These are phyloP conservation scores for Coelastrella sp. DNA, from an alignment of 139 green algal genomes.

Conservation along the genomic window DNA sequence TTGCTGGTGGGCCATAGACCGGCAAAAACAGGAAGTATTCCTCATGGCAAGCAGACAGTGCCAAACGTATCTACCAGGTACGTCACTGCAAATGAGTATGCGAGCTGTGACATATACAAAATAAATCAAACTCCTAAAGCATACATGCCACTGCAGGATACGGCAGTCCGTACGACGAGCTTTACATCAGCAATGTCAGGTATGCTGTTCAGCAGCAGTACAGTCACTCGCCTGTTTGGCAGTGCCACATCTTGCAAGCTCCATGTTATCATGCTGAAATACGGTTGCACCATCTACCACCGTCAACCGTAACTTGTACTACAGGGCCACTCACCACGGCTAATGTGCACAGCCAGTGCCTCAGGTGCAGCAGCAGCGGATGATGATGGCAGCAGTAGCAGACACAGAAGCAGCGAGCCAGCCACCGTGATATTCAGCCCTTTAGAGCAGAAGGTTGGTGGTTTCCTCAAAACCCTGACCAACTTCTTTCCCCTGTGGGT, in stretches of 20 bases:
- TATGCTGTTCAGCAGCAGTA: no score
- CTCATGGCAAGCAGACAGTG: background rate
- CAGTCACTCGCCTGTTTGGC: no score
- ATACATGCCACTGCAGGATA: background rate
- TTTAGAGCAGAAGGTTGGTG: conserved; percentile 4
- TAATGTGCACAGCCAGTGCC: background rate
- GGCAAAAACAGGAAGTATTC: background rate
- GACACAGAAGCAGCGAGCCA: background rate
- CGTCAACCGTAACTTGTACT: background rate
- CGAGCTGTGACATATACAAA: background rate
- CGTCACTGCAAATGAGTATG: background rate
- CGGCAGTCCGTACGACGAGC: no score
- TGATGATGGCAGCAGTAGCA: conserved; percentile 7
- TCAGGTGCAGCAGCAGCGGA: conserved; percentile 1
- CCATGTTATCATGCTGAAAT: background rate
- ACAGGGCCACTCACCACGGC: background rate
- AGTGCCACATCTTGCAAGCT: no score
- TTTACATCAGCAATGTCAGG: no score
- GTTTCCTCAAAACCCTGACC: background rate
- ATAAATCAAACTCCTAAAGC: background rate
- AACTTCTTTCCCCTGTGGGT: conserved; percentile 55
- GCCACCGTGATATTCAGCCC: background rate
- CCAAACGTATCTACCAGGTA: background rate
- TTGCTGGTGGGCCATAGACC: background rate
- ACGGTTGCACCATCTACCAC: background rate